Base-by-base conservation (phyloP, 2,329 filamentous ascomycete species). In the Ophiobolus disseminans region DNA sequence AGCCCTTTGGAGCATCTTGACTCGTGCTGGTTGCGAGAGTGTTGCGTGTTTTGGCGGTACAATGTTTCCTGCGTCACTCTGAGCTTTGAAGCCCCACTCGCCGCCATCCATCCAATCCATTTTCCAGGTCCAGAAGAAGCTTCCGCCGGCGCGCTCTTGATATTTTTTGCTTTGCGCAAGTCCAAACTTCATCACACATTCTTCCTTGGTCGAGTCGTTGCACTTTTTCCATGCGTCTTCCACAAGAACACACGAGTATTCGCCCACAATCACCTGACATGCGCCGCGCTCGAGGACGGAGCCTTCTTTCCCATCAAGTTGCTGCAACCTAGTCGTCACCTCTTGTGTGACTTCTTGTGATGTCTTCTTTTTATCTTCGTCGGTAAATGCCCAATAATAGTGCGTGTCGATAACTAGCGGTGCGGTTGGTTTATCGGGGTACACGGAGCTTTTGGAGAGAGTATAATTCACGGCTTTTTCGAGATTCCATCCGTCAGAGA, bases 61-160 rank as follows among this genome's bases (percentile, higher is more conserved):
- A 43, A 26, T 81, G 75, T 58, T 60, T 2, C 71, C 67, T 17
- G 73, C 75, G 17, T 80, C 76, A 7, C 73, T 76, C 68, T 82
- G 80, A 28, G 79, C 75, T 16, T 76, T 75, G 68, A 85, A 84
- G 0, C 82, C 82, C 83, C 83, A 85, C 64, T 83, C 82, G 10
- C 82, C 82, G 10, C 82, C 82, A n/a, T 78, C 76, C 76, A 82
- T 82, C 81, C 82, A 85, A 54, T 82, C 76, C 81, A 85, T 85
- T 45, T 82, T 82, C 60, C 75, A 81, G 0, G 82, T 85, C 83
- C 82, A 85, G 70, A 85, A 86, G 59, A 79, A 84, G 23, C 74
- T 75, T 1, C 82, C 83, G 2, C 78, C 79, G 11, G 79, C 68
- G 35, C 74, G 75, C n/a, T 75, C 60, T 46, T 81, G 76, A 66